Percentiles rank a stretch among this genome's conserved stretches.
Evolutionary conservation across 192 early-diverging fungal genomes (phyloP).

Genomic region (Diversispora eburnea): DNA sequence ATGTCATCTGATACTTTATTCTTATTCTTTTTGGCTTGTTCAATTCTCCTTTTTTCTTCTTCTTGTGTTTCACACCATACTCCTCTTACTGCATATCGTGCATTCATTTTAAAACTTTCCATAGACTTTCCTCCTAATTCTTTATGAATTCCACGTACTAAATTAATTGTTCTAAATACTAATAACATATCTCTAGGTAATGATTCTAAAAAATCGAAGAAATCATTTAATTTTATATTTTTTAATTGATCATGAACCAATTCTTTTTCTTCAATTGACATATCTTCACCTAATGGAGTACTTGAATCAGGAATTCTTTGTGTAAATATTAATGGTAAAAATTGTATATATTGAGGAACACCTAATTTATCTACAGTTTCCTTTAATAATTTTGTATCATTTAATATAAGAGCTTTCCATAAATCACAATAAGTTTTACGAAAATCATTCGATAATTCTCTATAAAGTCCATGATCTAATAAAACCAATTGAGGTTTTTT

Average conservation of each 20-base stretch:
- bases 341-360: conserved; percentile 38
- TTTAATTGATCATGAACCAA: conserved; percentile 35
- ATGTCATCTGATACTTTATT: conserved; percentile 28
- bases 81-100: conserved; percentile 41
- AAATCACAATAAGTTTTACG: conserved; percentile 48
- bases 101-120: conserved; percentile 48
- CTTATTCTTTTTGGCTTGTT: conserved; percentile 28
- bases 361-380: conserved; percentile 32
- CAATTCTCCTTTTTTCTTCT: conserved; percentile 32
- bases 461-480: conserved; percentile 50
- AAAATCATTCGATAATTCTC: conserved; percentile 44
- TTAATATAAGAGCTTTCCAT: conserved; percentile 48
- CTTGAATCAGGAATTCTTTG: conserved; percentile 38
- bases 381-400: conserved; percentile 38
- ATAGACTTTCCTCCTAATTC: conserved; percentile 47
- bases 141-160: conserved; percentile 48
- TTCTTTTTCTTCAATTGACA: conserved; percentile 34
- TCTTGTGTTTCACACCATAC: conserved; percentile 48
- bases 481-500: conserved; percentile 40
- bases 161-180: conserved; percentile 49
- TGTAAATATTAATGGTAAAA: conserved; percentile 50
- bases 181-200: conserved; percentile 54
- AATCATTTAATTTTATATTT: conserved; percentile 47
- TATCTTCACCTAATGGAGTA: conserved; percentile 39
- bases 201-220: conserved; percentile 49